Evolutionary conservation across 805 yeast species (phyloP).

Genomic region (Jamesozyma lodderae): DNA sequence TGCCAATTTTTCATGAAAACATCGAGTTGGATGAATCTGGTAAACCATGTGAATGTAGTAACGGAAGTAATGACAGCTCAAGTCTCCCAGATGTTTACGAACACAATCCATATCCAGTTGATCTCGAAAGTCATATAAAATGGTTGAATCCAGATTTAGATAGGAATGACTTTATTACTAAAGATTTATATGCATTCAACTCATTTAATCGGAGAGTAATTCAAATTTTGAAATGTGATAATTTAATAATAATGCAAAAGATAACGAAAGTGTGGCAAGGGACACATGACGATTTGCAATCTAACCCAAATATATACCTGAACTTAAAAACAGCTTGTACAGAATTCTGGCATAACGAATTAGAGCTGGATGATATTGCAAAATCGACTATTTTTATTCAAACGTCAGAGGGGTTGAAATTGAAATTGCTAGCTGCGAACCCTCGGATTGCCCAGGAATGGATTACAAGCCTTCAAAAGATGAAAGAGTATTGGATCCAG

Average conservation of each 20-base stretch:
- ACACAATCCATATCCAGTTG: conserved; percentile 47
- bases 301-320: conserved; percentile 26
- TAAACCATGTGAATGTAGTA: conserved; percentile 21
- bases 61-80: conserved; percentile 13
- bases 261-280: conserved; percentile 35
- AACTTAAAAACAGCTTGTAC: conserved; percentile 10
- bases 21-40: conserved; percentile 18
- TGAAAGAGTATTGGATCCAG: conserved; percentile 52
- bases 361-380: conserved; percentile 20
- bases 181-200: conserved; percentile 51
- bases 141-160: conserved; percentile 46
- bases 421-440: conserved; percentile 51
- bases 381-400: conserved; percentile 48
- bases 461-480: conserved; percentile 42
- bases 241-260: conserved; percentile 50
- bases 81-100: conserved; percentile 34
- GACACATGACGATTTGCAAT: conserved; percentile 17
- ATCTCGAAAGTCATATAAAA: conserved; percentile 41
- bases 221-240: conserved; percentile 48
- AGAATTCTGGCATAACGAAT: conserved; percentile 13
- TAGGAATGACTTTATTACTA: conserved; percentile 34
- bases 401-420: conserved; percentile 36
- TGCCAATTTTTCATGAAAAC: conserved; percentile 49
- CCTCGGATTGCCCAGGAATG: conserved; percentile 48
- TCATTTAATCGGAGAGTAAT: conserved; percentile 57